A percentile compares a stretch with the other conserved stretches of the same genome.
phyloP scores from a whole-genome alignment of 129 eudicot genomes.

The Dittrichia graveolens region DNA sequence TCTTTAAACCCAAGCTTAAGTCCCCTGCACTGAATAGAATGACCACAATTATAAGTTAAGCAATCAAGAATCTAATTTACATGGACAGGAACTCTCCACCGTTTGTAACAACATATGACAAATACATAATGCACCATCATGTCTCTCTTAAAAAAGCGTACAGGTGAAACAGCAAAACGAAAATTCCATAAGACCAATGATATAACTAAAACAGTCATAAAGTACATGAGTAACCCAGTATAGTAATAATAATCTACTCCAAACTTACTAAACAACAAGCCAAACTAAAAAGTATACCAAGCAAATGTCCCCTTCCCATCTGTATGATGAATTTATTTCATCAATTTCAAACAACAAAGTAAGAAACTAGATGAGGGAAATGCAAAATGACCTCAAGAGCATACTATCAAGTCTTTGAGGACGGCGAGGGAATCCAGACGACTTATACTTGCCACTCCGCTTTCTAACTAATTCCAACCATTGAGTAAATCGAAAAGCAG shows the following conservation, averaged over 20 bases:
- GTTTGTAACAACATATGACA: background rate
- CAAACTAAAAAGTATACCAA: no score
- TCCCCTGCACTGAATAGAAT: conserved; percentile 70
- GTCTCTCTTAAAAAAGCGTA: no score
- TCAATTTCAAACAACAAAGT: background rate
- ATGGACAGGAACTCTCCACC: conserved; percentile 9
- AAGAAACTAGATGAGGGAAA: background rate
- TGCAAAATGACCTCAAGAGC: conserved; percentile 58
- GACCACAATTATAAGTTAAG: conserved; percentile 6
- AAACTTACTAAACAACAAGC: no score
- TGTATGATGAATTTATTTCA: background rate
- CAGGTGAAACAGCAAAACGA: no score
- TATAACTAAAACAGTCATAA: no score
- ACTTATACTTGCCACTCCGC: conserved; percentile 64
- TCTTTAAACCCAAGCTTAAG: conserved; percentile 36
- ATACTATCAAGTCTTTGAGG: conserved; percentile 53
- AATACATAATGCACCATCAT: background rate
- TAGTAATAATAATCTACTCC: no score
- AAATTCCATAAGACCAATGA: no score
- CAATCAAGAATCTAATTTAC: conserved; percentile 7
- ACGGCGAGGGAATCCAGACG: conserved; percentile 80
- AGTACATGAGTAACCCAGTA: no score
- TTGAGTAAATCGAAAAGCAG: conserved; percentile 78
- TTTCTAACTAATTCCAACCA: conserved; percentile 94
- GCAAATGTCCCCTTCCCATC: background rate